These are phyloP conservation scores for Nothomitra cinnamomea DNA, from an alignment of 2,329 filamentous ascomycete genomes.

Conservation along the genomic window DNA sequence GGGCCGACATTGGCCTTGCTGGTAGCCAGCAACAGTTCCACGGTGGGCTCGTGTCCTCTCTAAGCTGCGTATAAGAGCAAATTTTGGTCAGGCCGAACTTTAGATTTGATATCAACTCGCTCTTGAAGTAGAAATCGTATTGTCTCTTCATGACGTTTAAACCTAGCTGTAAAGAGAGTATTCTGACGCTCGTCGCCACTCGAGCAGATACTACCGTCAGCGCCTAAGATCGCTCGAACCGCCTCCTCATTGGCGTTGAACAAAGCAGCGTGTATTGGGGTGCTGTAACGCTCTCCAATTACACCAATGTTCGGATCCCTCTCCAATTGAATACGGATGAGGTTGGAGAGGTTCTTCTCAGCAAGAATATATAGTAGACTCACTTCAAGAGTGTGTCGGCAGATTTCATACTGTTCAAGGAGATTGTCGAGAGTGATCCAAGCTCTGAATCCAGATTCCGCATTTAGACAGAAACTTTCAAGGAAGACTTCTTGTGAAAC, in stretches of 20 bases:
- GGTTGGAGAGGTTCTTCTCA: slow-evolving; percentile 15
- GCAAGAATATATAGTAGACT: slow-evolving; percentile 23
- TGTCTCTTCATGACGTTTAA: background rate
- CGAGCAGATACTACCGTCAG: slow-evolving; percentile 4
- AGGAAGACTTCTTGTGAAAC: slow-evolving; percentile 21
- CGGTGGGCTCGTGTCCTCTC: background rate
- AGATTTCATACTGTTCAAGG: slow-evolving; percentile 15
- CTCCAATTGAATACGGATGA: slow-evolving; percentile 17
- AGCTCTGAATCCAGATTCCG: background rate
- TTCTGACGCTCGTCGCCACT: background rate
- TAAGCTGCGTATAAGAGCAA: background rate
- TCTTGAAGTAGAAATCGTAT: background rate
- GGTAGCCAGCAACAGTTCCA: too few species aligned
- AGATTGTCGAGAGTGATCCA: slow-evolving; percentile 20
- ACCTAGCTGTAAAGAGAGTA: background rate
- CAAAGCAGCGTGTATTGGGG: slow-evolving; percentile 22
- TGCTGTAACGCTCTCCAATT: slow-evolving; percentile 18
- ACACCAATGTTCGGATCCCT: slow-evolving; percentile 11
- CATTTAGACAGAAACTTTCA: slow-evolving; percentile 12
- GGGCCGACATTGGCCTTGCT: too few species aligned
- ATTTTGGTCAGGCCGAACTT: background rate
- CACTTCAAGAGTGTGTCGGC: slow-evolving; percentile 14
- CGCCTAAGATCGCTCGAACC: slow-evolving; percentile 13
- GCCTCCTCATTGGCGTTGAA: slow-evolving; percentile 17
- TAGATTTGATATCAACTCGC: background rate